phyloP scores from a whole-genome alignment of 306 rosid species.

The Glycine latifolia region DNA sequence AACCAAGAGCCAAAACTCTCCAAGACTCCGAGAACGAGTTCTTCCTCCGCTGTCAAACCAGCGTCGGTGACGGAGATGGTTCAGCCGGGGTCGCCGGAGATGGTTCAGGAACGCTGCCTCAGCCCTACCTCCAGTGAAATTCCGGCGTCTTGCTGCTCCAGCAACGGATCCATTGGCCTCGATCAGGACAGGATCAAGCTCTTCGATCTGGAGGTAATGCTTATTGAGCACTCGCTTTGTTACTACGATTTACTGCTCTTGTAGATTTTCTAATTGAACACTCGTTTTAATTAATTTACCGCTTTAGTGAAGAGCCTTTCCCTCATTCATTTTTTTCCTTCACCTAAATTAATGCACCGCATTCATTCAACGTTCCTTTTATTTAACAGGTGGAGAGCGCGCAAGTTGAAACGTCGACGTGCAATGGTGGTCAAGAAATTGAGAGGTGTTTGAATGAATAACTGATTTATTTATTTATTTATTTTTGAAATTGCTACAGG shows the following conservation, averaged over 20 bases:
- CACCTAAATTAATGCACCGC: conserved; percentile 40
- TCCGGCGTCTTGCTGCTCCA: conserved; percentile 73
- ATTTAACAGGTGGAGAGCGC: conserved; percentile 68
- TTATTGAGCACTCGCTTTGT: not conserved
- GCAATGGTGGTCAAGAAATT: conserved; percentile 56
- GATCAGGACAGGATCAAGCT: conserved; percentile 53
- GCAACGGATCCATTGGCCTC: conserved; percentile 62
- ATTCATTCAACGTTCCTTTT: conserved; percentile 39
- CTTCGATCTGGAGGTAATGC: conserved; percentile 78
- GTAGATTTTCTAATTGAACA: conserved; percentile 17
- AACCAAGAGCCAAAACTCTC: conserved; percentile 41
- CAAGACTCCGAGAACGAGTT: conserved; percentile 35
- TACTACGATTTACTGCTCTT: not conserved
- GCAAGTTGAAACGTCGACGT: conserved; percentile 72
- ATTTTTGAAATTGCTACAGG: conserved; percentile 32
- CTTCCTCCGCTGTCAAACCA: not conserved
- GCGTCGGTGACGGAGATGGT: not conserved
- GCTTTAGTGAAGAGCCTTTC: conserved; percentile 11
- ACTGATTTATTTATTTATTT: not conserved
- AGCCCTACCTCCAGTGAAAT: conserved; percentile 55
- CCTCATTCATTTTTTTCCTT: conserved; percentile 27
- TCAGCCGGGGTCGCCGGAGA: not conserved
- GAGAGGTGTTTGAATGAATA: conserved; percentile 56
- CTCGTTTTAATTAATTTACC: conserved; percentile 42
- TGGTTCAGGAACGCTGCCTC: conserved; percentile 28